phyloP scores from a whole-genome alignment of 371 early-diverging fungal species.

The Mucor circinelloides region DNA sequence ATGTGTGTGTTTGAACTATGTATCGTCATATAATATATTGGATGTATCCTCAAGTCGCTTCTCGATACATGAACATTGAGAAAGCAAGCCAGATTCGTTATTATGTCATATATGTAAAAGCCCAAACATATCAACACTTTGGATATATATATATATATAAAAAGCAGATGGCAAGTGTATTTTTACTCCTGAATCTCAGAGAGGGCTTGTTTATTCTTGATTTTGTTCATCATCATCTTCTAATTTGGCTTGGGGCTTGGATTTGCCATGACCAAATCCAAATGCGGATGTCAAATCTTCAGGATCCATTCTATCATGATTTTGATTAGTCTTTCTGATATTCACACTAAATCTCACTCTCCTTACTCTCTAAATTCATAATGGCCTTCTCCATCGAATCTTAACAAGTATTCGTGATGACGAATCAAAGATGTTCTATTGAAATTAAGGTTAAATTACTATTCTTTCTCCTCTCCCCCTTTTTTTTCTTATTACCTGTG shows the following conservation, averaged over 20 bases:
- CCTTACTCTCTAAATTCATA: constrained; percentile 70
- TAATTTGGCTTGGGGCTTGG: constrained; percentile 39
- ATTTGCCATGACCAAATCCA: constrained; percentile 61
- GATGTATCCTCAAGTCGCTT: too few relatives aligned
- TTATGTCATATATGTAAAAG: too few relatives aligned
- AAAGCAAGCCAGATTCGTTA: too few relatives aligned
- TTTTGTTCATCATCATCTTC: constrained; percentile 16
- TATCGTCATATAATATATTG: too few relatives aligned
- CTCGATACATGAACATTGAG: too few relatives aligned
- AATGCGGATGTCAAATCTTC: constrained; percentile 57
- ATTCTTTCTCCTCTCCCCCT: neutral
- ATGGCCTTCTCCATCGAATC: constrained; percentile 85
- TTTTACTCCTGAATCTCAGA: neutral
- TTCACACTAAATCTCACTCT: neutral
- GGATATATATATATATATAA: neutral
- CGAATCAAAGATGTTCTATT: constrained; percentile 56
- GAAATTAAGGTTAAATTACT: neutral
- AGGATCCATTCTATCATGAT: constrained; percentile 50
- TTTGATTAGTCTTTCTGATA: neutral
- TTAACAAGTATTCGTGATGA: constrained; percentile 79
- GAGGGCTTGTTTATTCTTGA: neutral
- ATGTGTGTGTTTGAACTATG: too few relatives aligned
- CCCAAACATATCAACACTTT: too few relatives aligned
- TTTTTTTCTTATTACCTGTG: constrained; percentile 57
- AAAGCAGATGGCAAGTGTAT: neutral